Evolutionary conservation across 2,329 filamentous ascomycete genomes (phyloP).

Genomic region (Ambrosiella beaveri): DNA sequence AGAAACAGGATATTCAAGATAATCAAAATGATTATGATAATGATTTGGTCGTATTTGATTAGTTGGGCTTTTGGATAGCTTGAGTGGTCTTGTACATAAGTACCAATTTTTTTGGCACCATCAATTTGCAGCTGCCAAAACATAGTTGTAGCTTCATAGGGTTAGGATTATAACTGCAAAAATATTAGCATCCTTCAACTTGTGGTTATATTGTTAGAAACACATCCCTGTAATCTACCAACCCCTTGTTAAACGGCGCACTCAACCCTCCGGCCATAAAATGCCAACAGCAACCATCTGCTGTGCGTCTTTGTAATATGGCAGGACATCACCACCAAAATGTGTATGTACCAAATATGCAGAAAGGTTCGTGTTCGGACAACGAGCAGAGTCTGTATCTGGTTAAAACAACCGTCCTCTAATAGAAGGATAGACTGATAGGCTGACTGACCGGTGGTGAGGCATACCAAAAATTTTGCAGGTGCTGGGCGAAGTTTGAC

Average conservation of each 20-base stretch:
- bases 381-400: neutral
- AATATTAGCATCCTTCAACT: neutral
- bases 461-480: no score
- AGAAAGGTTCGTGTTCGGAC: neutral
- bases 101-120: neutral
- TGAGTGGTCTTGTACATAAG: neutral
- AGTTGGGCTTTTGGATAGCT: neutral
- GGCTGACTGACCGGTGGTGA: no score
- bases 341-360: neutral
- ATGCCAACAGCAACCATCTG: neutral
- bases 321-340: slow-evolving; percentile 3
- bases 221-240: neutral
- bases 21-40: neutral
- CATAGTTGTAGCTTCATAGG: neutral
- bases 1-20: neutral
- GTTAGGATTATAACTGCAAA: neutral
- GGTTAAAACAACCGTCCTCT: neutral
- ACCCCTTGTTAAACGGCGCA: slow-evolving; percentile 4
- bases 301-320: slow-evolving; percentile 8
- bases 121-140: neutral
- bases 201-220: neutral
- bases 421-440: no score
- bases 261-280: slow-evolving; percentile 1
- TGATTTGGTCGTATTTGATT: neutral
- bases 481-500: no score